phyloP scores from a whole-genome alignment of 306 rosid species.

The Lathyrus aphaca region DNA sequence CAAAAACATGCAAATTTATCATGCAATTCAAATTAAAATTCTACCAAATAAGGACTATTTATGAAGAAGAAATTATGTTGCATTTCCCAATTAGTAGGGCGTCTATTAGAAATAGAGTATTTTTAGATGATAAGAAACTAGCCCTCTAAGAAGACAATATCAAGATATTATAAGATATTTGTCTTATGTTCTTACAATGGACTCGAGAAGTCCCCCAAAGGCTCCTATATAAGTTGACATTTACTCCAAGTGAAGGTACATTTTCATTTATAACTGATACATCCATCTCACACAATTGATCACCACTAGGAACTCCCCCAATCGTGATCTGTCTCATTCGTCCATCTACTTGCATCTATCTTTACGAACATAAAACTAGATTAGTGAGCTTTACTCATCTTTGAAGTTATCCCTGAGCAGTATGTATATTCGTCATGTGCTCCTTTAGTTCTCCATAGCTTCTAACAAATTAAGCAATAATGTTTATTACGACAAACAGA shows the following conservation, averaged over 20 bases:
- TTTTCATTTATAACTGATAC: neutral
- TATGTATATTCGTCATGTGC: too few relatives aligned
- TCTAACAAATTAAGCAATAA: neutral
- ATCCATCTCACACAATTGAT: neutral
- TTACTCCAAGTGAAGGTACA: neutral
- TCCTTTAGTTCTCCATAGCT: too few relatives aligned
- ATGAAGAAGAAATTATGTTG: neutral
- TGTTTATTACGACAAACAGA: neutral
- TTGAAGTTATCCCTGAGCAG: too few relatives aligned
- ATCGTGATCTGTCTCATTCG: neutral
- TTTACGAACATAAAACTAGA: too few relatives aligned
- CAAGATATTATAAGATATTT: neutral
- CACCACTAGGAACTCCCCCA: too few relatives aligned
- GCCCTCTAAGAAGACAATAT: neutral
- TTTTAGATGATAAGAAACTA: neutral
- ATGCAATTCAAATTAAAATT: conserved; percentile 27
- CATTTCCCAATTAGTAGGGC: neutral
- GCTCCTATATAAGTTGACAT: neutral
- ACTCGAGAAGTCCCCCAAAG: neutral
- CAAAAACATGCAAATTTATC: conserved; percentile 41
- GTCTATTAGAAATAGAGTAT: neutral
- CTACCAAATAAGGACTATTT: conserved; percentile 16
- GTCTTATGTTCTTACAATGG: neutral
- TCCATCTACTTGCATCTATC: neutral
- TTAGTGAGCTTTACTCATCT: too few relatives aligned